Conservation (phyloP, 2,329 filamentous ascomycete species). For the Dendryphion nanum region DNA sequence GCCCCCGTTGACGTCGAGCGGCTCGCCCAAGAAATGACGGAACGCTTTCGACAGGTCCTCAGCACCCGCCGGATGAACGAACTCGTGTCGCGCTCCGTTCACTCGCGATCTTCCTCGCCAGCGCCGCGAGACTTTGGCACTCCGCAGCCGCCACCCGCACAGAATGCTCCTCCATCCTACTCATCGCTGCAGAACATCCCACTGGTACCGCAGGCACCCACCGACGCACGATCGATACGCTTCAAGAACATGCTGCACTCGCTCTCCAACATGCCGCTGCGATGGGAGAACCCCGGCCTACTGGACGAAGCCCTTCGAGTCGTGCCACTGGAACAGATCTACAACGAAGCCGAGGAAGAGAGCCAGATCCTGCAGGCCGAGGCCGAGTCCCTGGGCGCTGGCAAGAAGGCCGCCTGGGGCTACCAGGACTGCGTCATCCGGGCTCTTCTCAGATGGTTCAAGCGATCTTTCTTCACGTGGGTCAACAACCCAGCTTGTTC, state of each 20-base stretch:
- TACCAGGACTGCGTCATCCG: constrained; percentile 96
- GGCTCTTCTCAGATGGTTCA: constrained; percentile 93
- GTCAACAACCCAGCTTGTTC: constrained; percentile 92
- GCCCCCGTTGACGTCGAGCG: constrained; percentile 26
- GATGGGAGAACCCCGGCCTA: constrained; percentile 94
- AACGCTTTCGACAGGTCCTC: constrained; percentile 83
- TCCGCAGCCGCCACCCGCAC: constrained; percentile 35
- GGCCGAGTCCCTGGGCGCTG: constrained; percentile 81
- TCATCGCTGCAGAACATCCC: constrained; percentile 63
- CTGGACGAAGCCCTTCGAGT: constrained; percentile 86
- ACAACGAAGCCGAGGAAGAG: constrained; percentile 92
- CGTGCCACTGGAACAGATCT: constrained; percentile 87
- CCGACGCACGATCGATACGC: constrained; percentile 47
- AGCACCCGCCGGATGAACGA: constrained; percentile 86
- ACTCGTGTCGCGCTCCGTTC: constrained; percentile 60
- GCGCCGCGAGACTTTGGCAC: constrained; percentile 48
- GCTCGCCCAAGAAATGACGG: constrained; percentile 70
- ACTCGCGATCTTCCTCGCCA: constrained; percentile 61
- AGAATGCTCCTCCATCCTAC: constrained; percentile 56
- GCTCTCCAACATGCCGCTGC: constrained; percentile 81
- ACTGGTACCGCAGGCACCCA: constrained; percentile 71
- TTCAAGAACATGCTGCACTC: constrained; percentile 74
- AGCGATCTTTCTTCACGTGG: constrained; percentile 90
- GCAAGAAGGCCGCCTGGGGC: constrained; percentile 82
- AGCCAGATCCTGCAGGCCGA: constrained; percentile 82